Evolutionary conservation across 2,329 filamentous ascomycete genomes (phyloP).

Genomic region (Metarhizium humberi): DNA sequence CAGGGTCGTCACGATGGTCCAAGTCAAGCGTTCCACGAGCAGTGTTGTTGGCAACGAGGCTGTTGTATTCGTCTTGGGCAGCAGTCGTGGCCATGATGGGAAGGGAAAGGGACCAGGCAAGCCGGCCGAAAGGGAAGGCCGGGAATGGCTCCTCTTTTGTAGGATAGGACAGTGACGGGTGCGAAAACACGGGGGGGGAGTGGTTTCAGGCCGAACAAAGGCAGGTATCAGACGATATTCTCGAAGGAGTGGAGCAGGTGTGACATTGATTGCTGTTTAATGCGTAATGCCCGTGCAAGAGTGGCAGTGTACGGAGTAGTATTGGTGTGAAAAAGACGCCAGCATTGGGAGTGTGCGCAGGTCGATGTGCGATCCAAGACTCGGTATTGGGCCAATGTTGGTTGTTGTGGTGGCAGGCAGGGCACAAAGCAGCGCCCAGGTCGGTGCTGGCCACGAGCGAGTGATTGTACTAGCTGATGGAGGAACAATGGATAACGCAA

Average conservation of each 20-base stretch:
- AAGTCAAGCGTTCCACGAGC: conserved; percentile 39
- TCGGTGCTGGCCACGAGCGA: no score
- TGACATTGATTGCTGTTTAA: background rate
- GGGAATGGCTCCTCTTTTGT: background rate
- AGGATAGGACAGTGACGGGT: background rate
- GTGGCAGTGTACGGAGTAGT: no score
- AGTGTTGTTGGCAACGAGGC: conserved; percentile 49
- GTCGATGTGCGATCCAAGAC: background rate
- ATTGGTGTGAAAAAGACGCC: no score
- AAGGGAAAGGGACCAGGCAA: conserved; percentile 1
- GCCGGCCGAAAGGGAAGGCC: background rate
- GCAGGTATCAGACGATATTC: conserved; percentile 17
- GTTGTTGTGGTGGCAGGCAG: background rate
- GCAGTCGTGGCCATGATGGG: conserved; percentile 48
- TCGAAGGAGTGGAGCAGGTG: conserved; percentile 20
- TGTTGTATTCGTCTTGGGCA: conserved; percentile 59
- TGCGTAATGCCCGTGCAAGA: background rate
- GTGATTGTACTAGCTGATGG: background rate
- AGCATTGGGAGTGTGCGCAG: background rate
- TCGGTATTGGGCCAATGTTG: no score
- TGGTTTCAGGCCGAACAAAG: conserved; percentile 7
- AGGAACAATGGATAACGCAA: background rate
- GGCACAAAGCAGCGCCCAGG: background rate
- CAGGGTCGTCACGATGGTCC: conserved; percentile 46
- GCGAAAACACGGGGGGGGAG: background rate